These are phyloP conservation scores for Daldinia bambusicola DNA, from an alignment of 495 filamentous ascomycete genomes.

Conservation along the genomic window DNA sequence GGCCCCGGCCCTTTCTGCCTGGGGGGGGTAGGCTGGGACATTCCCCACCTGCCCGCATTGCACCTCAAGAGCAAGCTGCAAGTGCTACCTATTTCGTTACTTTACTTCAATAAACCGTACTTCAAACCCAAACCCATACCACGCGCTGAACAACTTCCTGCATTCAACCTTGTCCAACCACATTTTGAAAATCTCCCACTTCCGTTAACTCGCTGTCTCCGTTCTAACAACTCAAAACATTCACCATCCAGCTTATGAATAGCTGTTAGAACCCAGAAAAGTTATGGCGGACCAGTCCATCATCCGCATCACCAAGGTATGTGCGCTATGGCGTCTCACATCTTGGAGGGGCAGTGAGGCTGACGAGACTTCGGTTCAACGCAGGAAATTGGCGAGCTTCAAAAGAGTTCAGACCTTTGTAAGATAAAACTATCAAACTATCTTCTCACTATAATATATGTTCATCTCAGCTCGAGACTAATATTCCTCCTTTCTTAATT, in stretches of 20 bases:
- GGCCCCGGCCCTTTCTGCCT: slow-evolving; percentile 40
- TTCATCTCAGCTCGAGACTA: slow-evolving; percentile 22
- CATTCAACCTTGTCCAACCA: slow-evolving; percentile 8
- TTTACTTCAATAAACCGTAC: slow-evolving; percentile 5
- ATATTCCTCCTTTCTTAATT: slow-evolving; percentile 14
- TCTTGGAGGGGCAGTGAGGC: slow-evolving; percentile 48
- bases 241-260: slow-evolving; percentile 26
- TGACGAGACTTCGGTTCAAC: slow-evolving; percentile 49
- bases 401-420: slow-evolving; percentile 85
- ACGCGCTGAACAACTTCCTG: slow-evolving; percentile 23
- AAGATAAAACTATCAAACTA: slow-evolving; percentile 47
- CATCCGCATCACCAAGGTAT: slow-evolving; percentile 84
- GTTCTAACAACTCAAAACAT: not conserved
- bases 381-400: slow-evolving; percentile 85
- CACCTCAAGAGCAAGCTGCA: slow-evolving; percentile 35
- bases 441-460: not conserved
- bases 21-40: slow-evolving; percentile 2
- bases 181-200: slow-evolving; percentile 1
- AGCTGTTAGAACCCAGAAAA: slow-evolving; percentile 33
- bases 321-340: slow-evolving; percentile 26
- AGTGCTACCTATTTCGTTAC: slow-evolving; percentile 27
- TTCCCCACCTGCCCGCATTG: slow-evolving; percentile 36
- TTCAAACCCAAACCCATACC: slow-evolving; percentile 35
- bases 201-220: not conserved
- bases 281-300: slow-evolving; percentile 85